These are phyloP conservation scores for Corrigiola litoralis DNA, from an alignment of 179 eudicot species.

Conservation along the genomic window DNA sequence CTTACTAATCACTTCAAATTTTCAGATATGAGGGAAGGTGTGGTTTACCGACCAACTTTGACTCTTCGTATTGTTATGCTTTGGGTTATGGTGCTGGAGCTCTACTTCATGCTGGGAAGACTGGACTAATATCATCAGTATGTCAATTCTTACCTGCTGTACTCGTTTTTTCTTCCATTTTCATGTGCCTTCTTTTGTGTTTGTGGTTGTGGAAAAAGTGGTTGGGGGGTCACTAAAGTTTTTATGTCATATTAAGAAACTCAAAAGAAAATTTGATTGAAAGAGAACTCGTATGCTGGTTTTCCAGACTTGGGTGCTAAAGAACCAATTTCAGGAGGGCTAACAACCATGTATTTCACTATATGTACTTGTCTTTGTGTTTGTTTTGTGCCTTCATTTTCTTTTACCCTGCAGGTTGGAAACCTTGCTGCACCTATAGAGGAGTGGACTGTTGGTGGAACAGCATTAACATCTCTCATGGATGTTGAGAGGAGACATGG, in stretches of 20 bases:
- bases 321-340: background rate
- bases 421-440: conserved; percentile 92
- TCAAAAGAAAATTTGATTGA: background rate
- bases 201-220: background rate
- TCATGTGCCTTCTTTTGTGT: background rate
- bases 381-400: background rate
- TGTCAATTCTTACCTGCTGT: conserved; percentile 18
- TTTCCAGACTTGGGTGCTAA: background rate
- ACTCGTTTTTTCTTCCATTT: background rate
- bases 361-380: background rate
- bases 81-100: conserved; percentile 97
- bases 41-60: conserved; percentile 96
- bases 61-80: conserved; percentile 91
- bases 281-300: background rate
- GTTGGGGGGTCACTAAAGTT: background rate
- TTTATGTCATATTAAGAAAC: background rate
- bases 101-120: conserved; percentile 84
- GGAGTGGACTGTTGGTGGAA: conserved; percentile 99
- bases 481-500: conserved; percentile 99
- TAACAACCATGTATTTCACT: background rate
- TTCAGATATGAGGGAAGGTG: conserved; percentile 94
- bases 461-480: conserved; percentile 92
- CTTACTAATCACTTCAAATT: conserved; percentile 3
- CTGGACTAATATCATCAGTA: conserved; percentile 94
- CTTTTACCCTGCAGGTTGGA: conserved; percentile 53